Conservation (phyloP, 306 rosid genomes). For the Acacia acuminata region DNA sequence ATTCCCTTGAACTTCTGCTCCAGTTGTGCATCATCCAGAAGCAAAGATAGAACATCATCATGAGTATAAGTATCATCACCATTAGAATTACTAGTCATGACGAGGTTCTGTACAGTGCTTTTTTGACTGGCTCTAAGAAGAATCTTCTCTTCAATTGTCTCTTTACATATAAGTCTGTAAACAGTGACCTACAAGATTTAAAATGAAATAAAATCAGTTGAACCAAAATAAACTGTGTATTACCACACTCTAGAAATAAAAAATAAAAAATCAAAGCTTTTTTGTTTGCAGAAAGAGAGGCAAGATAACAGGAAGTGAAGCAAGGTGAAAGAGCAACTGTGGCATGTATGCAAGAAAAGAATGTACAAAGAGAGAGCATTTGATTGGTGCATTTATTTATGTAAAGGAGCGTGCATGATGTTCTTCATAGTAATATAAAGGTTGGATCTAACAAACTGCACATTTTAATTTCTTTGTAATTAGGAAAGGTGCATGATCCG, state of each 20-base stretch:
- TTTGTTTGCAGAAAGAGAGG: constrained; percentile 32
- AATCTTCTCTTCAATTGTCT: constrained; percentile 98
- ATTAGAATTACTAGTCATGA: constrained; percentile 96
- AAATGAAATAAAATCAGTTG: constrained; percentile 29
- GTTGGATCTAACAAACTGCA: background rate
- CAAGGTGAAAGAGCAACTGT: constrained; percentile 5
- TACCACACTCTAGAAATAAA: background rate
- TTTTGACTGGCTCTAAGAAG: constrained; percentile 96
- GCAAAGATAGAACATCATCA: constrained; percentile 94
- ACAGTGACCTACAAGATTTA: constrained; percentile 74
- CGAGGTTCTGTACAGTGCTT: constrained; percentile 98
- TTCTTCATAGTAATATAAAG: background rate
- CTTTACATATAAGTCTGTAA: constrained; percentile 94
- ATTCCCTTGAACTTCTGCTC: constrained; percentile 87
- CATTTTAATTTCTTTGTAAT: background rate
- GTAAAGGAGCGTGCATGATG: background rate
- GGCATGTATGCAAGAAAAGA: constrained; percentile 20
- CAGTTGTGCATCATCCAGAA: constrained; percentile 92
- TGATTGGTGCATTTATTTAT: background rate
- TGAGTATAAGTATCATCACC: constrained; percentile 87
- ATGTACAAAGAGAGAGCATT: background rate
- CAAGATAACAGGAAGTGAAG: constrained; percentile 6
- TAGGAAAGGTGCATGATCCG: background rate
- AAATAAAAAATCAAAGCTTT: background rate
- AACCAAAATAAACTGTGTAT: background rate